Evolutionary conservation across 2,329 filamentous ascomycete genomes (phyloP), one percentile per base, ranked within the genome.

Genomic region (Colletotrichum horii): DNA sequence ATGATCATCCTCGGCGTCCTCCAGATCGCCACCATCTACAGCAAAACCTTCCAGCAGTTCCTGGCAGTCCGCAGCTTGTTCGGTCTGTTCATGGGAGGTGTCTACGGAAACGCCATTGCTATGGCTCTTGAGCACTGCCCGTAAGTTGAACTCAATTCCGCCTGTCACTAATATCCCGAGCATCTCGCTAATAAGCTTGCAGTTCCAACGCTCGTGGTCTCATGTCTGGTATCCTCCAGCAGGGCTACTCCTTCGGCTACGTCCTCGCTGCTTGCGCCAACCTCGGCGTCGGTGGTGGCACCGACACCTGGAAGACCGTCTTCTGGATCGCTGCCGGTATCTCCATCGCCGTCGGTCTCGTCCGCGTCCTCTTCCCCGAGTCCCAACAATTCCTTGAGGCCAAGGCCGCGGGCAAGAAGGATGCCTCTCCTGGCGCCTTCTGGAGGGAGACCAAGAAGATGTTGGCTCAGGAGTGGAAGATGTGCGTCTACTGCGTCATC

Each of bases 201-300:
- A 89, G 89, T 71, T 84, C 86, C 62, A 91, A 94, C 72, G 93
- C 94, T 9, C 90, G 95, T 82, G 95, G 95, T 79, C 87, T 97
- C 48, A 94, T 97, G 90, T 95, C 93, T 16, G 95, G 95, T 70
- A 94, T 97, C 66, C 85, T 96, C 22, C 95, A 97, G 80, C 94
- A 96, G 83, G 95, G 95, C 4, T 96, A 96, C 82, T 93, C 93
- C 0, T 90, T 96, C 77, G 95, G 95, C 36, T 96, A 96, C 80
- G 91, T 97, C 55, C 88, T 95, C 77, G 95, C 95, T 8, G 94
- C 94, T 4, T 94, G 92, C 80, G 92, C 91, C 80, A 96, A 94
- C 78, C 90, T 96, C 55, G 93, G 93, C 65, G 93, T 96, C 19
- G 93, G 94, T 36, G 93, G 90, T 14, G 85, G 79, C 6, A 86